A percentile compares a stretch with the other conserved stretches of the same genome.
Conservation (phyloP, 345 rosid species). For the Hevea brasiliensis region DNA sequence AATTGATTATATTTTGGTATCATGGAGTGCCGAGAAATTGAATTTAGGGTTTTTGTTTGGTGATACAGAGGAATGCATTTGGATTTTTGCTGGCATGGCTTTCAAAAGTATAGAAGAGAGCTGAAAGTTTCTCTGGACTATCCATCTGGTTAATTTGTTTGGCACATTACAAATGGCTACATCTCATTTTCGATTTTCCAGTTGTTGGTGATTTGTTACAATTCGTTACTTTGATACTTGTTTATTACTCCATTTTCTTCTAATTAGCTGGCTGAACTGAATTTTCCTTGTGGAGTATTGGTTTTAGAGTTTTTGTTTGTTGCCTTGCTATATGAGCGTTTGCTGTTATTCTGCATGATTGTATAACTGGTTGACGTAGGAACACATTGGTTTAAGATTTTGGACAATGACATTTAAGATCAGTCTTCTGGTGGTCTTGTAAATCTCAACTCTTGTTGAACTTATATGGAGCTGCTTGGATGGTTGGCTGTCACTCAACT, state of each 20-base stretch:
- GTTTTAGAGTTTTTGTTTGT: too few relatives aligned
- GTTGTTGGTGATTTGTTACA: constrained; percentile 8
- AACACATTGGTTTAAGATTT: not conserved
- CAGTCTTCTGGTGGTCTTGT: not conserved
- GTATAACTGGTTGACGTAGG: not conserved
- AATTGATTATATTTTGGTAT: constrained; percentile 16
- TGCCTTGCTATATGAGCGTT: too few relatives aligned
- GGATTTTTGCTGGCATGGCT: constrained; percentile 30
- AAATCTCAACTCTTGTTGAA: not conserved
- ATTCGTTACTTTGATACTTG: not conserved
- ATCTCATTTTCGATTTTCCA: not conserved
- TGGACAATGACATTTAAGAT: not conserved
- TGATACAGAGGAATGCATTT: constrained; percentile 45
- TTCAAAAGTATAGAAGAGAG: constrained; percentile 23
- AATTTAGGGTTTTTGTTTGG: constrained; percentile 43
- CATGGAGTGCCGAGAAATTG: constrained; percentile 15
- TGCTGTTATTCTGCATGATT: not conserved
- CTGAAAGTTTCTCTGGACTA: constrained; percentile 28
- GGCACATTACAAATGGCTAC: constrained; percentile 13
- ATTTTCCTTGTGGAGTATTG: not conserved
- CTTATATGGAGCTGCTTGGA: not conserved
- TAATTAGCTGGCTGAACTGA: not conserved
- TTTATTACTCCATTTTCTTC: not conserved
- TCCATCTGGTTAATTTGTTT: constrained; percentile 31
- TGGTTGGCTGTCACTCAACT: not conserved